Evolutionary conservation across 2,329 filamentous ascomycete genomes (phyloP).

Genomic region (Beauveria scarabaeidicola): DNA sequence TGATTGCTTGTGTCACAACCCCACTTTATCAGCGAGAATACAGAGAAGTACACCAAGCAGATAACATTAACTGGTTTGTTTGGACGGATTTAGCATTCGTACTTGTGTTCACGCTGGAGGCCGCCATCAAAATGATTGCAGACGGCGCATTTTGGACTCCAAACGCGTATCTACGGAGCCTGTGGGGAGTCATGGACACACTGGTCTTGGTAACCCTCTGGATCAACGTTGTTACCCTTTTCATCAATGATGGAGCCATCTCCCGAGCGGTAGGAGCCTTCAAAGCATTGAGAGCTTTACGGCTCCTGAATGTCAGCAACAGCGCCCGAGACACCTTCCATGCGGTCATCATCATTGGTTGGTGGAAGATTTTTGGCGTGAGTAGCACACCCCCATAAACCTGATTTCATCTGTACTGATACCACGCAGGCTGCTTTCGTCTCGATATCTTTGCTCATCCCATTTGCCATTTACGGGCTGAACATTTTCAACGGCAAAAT

Average conservation of each 20-base stretch:
- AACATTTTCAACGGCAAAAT: conserved; percentile 86
- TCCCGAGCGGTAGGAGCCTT: conserved; percentile 91
- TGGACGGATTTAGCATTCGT: conserved; percentile 91
- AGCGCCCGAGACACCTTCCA: conserved; percentile 95
- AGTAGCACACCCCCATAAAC: conserved; percentile 22
- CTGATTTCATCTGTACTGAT: conserved; percentile 13
- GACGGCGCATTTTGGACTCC: conserved; percentile 96
- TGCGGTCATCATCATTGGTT: conserved; percentile 86
- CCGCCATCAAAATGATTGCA: conserved; percentile 83
- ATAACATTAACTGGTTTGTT: conserved; percentile 78
- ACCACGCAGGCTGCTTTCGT: conserved; percentile 67
- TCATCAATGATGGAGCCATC: conserved; percentile 73
- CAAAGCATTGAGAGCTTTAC: conserved; percentile 86
- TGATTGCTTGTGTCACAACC: conserved; percentile 88
- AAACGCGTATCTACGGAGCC: conserved; percentile 92
- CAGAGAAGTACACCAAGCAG: conserved; percentile 53
- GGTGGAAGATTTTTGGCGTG: conserved; percentile 85
- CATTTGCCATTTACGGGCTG: conserved; percentile 91
- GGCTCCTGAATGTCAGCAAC: conserved; percentile 90
- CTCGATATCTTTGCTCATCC: conserved; percentile 86
- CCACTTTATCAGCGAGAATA: conserved; percentile 90
- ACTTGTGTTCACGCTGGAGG: conserved; percentile 75
- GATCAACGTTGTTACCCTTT: conserved; percentile 82
- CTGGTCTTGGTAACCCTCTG: conserved; percentile 87
- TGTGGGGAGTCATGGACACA: conserved; percentile 93